Base-by-base conservation (phyloP, 768 basidiomycete species). In the Mycena pura region DNA sequence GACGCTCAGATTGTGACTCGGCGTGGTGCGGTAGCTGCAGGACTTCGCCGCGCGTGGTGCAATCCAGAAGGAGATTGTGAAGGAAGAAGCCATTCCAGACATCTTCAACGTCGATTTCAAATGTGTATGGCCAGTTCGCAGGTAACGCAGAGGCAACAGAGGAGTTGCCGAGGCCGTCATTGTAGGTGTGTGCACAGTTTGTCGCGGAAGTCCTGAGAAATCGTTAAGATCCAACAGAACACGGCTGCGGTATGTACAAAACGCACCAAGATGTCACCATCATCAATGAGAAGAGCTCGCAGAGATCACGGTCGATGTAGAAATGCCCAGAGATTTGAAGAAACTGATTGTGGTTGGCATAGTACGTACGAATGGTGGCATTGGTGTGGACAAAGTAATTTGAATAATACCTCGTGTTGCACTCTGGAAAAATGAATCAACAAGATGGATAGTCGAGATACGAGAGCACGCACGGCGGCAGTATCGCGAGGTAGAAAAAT, bases 181-280 rank as follows among this genome's bases (percentile, higher is more conserved):
- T 73, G 53, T 75, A 75, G 14, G 72, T 72, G 1, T 68, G 58
- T 0, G 73, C 75, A 36, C 70, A 72, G 51, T 74, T 74, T 3
- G 69, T 67, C 17, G 64, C 72, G 1, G 74, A 77, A 2, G 64
- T 65, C 69, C 72, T 66, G 32, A 13, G 6, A 38, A 25, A 41
- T 39, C n/a, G 51, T 39, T 19, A 43, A 1, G 28, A 36, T 17
- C 43, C n/a, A 17, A n/a, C 51, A 29, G 6, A 9, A 19, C 45
- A 28, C 5, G 38, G 3, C n/a, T 15, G 22, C 27, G 15, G 15
- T 15, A 6, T n/a, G 41, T 45, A 39, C n/a, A n/a, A n/a, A n/a
- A 49, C 27, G 15, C 27, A 63, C 62, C 57, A 63, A 3, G 62
- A 44, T 9, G 45, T 41, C 2, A 51, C 51, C 55, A 58, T 57